Conservation (phyloP, 768 basidiomycete genomes). For the Postia placenta region DNA sequence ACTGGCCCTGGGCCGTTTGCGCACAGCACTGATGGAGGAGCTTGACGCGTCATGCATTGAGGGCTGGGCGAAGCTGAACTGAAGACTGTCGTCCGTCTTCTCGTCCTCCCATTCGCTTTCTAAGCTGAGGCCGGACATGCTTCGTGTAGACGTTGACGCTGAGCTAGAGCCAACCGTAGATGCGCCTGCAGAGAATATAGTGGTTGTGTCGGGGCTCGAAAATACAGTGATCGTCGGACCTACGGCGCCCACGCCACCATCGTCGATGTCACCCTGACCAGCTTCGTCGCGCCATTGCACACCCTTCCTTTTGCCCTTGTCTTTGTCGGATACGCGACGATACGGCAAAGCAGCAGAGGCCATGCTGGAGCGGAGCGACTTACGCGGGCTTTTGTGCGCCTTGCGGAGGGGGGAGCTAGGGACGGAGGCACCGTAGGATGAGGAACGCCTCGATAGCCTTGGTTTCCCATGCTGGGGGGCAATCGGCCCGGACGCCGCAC, state of each 20-base stretch:
- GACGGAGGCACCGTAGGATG: slow-evolving; percentile 33
- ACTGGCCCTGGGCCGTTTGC: slow-evolving; percentile 52
- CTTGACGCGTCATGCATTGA: slow-evolving; percentile 10
- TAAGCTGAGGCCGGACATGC: slow-evolving; percentile 36
- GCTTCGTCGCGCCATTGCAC: slow-evolving; percentile 88
- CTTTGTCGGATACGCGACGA: slow-evolving; percentile 58
- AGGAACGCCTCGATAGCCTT: slow-evolving; percentile 36
- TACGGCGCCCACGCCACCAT: slow-evolving; percentile 34
- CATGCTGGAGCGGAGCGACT: slow-evolving; percentile 64
- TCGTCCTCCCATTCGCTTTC: slow-evolving; percentile 92
- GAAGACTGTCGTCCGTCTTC: slow-evolving; percentile 74
- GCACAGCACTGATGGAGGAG: slow-evolving; percentile 5
- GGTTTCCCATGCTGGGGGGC: slow-evolving; percentile 22
- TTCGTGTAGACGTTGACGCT: slow-evolving; percentile 11
- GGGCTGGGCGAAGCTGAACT: slow-evolving; percentile 40
- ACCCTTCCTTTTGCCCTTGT: slow-evolving; percentile 59
- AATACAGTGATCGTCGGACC: slow-evolving; percentile 14
- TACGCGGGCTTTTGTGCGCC: slow-evolving; percentile 43
- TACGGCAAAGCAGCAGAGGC: slow-evolving; percentile 44
- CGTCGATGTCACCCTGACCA: slow-evolving; percentile 76
- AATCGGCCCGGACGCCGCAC: slow-evolving; percentile 46
- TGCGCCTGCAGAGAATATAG: slow-evolving; percentile 29
- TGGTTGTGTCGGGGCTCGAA: slow-evolving; percentile 12
- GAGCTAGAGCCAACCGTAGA: slow-evolving; percentile 13
- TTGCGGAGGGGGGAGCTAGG: slow-evolving; percentile 38